Evolutionary conservation across 257 asterid species (phyloP).

Genomic region (Fraxinus pennsylvanica): DNA sequence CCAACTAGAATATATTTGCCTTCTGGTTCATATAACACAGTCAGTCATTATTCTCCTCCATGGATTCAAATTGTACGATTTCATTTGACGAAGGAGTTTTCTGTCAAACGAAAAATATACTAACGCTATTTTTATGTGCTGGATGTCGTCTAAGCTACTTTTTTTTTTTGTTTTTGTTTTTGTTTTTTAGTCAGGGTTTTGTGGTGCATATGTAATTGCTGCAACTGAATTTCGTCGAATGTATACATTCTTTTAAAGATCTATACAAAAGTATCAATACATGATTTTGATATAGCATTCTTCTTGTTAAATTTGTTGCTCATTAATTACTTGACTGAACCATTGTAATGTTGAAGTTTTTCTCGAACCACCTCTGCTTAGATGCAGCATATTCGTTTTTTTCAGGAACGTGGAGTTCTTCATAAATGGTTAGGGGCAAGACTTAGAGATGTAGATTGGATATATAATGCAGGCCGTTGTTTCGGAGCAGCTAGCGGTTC

Average conservation of each 20-base stretch:
- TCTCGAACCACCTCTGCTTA: too few relatives aligned
- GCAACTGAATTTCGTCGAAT: slow-evolving; percentile 16
- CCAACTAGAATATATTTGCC: slow-evolving; percentile 42
- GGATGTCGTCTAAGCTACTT: not conserved
- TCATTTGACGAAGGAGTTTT: not conserved
- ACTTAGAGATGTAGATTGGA: too few relatives aligned
- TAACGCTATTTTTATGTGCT: not conserved
- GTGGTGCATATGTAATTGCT: not conserved
- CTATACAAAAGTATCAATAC: not conserved
- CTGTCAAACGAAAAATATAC: not conserved
- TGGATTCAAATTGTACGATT: not conserved
- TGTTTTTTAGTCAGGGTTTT: not conserved
- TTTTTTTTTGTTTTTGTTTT: too few relatives aligned
- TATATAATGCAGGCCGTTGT: too few relatives aligned
- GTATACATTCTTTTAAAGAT: slow-evolving; percentile 21
- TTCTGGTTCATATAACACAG: not conserved
- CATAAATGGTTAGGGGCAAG: too few relatives aligned
- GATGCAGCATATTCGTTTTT: too few relatives aligned
- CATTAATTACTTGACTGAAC: not conserved
- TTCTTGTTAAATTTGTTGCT: not conserved
- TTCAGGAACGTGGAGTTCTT: too few relatives aligned
- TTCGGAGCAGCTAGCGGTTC: too few relatives aligned
- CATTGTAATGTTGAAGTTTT: not conserved
- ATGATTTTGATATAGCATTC: not conserved
- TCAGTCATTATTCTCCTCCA: not conserved